phyloP scores from a whole-genome alignment of 176 grass and related monocot species.

The Zoysia pacifica region DNA sequence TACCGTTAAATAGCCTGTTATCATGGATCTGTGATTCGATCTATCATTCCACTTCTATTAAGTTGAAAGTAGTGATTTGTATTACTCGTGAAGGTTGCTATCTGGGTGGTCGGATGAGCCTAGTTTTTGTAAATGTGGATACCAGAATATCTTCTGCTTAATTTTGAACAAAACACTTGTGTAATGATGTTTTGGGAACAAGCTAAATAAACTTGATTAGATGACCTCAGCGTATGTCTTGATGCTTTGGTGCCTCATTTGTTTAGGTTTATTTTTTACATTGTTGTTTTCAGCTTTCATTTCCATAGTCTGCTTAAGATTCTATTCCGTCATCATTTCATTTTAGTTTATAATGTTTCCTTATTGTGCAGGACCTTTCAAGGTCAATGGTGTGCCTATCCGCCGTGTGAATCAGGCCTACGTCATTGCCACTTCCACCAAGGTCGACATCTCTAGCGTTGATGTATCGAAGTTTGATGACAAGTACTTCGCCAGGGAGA shows the following conservation, averaged over 20 bases:
- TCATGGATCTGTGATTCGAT: not conserved
- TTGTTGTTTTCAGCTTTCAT: not conserved
- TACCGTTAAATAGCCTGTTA: not conserved
- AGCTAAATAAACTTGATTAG: not conserved
- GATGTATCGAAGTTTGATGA: conserved; percentile 76
- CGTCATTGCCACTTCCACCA: conserved; percentile 88
- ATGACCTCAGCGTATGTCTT: not conserved
- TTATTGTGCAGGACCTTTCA: conserved; percentile 75
- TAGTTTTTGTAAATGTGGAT: not conserved
- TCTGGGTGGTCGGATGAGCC: not conserved
- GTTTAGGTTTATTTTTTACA: not conserved
- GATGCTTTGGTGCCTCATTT: not conserved
- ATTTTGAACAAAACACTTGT: not conserved
- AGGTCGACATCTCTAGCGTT: conserved; percentile 83
- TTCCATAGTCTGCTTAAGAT: not conserved
- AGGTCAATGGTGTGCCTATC: conserved; percentile 91
- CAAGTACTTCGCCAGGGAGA: conserved; percentile 85
- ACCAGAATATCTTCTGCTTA: not conserved
- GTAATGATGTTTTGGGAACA: not conserved
- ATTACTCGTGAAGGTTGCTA: not conserved
- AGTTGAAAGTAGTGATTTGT: not conserved
- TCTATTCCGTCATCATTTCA: not conserved
- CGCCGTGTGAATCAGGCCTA: conserved; percentile 92
- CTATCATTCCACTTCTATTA: not conserved
- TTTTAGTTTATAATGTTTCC: not conserved